Evolutionary conservation across 1,284 basidiomycete genomes (phyloP).

Genomic region (Lignosus rhinocerotis): DNA sequence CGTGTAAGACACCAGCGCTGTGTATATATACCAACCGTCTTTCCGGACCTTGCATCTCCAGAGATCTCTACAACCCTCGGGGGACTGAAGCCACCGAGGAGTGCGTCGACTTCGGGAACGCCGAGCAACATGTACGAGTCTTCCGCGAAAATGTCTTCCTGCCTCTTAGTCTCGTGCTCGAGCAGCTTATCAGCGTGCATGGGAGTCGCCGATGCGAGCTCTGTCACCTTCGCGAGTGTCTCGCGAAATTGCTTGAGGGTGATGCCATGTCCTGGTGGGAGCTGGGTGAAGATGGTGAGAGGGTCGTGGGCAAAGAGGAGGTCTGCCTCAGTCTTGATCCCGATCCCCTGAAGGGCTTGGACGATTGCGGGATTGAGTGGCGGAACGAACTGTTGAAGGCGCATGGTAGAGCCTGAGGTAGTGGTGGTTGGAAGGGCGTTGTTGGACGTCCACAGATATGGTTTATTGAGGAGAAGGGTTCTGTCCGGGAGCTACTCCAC

Average conservation of each 20-base stretch:
- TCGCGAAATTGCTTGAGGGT: constrained; percentile 47
- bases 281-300: constrained; percentile 47
- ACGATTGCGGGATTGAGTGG: constrained; percentile 34
- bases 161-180: constrained; percentile 20
- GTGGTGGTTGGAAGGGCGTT: too few relatives aligned
- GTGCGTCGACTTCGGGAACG: constrained; percentile 46
- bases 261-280: constrained; percentile 49
- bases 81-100: constrained; percentile 48
- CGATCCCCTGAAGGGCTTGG: constrained; percentile 37
- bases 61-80: constrained; percentile 63
- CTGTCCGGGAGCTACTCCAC: too few relatives aligned
- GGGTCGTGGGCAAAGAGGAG: constrained; percentile 52
- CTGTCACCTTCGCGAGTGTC: constrained; percentile 40
- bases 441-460: too few relatives aligned
- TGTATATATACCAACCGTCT: constrained; percentile 47
- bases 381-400: constrained; percentile 26
- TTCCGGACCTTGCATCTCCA: constrained; percentile 61
- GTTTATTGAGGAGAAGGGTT: too few relatives aligned
- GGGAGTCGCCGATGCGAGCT: constrained; percentile 43
- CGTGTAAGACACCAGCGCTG: not conserved
- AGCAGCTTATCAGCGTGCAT: constrained; percentile 42
- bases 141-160: constrained; percentile 28
- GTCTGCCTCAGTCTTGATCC: constrained; percentile 58
- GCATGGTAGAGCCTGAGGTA: constrained; percentile 18
- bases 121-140: constrained; percentile 37